Conservation (phyloP, 2,329 filamentous ascomycete genomes). For the Diaporthe australafricana region DNA sequence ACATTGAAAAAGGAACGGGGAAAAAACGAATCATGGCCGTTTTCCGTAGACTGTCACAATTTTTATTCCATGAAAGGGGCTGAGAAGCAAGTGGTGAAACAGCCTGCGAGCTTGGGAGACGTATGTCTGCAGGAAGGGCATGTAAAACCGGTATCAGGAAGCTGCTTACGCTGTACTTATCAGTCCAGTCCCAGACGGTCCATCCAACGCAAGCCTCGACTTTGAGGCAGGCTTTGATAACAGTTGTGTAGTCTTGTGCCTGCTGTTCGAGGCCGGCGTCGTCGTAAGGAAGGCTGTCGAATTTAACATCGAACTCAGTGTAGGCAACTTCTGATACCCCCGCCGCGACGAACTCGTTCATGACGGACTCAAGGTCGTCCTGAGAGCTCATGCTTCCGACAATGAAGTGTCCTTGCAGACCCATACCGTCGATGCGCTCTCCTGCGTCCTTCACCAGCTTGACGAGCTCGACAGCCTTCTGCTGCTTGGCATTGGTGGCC, state of each 20-base stretch:
- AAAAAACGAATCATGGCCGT: not conserved
- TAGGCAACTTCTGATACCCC: conserved; percentile 66
- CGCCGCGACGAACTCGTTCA: conserved; percentile 61
- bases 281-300: conserved; percentile 51
- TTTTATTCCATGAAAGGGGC: too few relatives aligned
- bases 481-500: conserved; percentile 58
- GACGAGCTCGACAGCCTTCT: conserved; percentile 57
- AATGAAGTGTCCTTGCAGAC: conserved; percentile 71
- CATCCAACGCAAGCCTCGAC: conserved; percentile 53
- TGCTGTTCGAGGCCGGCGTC: conserved; percentile 56
- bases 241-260: conserved; percentile 56
- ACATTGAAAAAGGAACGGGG: too few relatives aligned
- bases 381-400: conserved; percentile 61
- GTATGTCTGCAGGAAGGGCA: not conserved
- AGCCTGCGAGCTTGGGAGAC: not conserved
- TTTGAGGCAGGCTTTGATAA: conserved; percentile 51
- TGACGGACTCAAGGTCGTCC: conserved; percentile 55
- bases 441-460: conserved; percentile 57
- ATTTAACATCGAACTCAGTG: conserved; percentile 71
- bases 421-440: conserved; percentile 70
- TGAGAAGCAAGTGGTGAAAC: not conserved
- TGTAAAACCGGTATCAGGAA: too few relatives aligned
- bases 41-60: too few relatives aligned
- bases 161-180: conserved; percentile 43
- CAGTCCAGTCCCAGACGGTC: conserved; percentile 56